A percentile compares a stretch with the other conserved stretches of the same genome.
Conservation (phyloP, 179 eudicot genomes). For the Kewa caespitosa region DNA sequence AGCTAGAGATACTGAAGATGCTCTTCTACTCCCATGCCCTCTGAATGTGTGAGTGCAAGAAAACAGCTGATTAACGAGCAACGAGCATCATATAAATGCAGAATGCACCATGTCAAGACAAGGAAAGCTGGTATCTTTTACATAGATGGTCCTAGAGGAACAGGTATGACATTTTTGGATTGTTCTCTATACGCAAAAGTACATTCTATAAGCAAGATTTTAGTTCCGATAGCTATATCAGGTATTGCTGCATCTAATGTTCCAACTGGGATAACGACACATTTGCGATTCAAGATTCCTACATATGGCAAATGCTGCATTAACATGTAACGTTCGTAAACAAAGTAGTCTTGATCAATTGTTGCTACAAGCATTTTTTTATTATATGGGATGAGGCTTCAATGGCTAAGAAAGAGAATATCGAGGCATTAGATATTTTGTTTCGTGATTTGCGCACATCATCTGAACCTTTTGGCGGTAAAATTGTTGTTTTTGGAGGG, state of each 20-base stretch:
- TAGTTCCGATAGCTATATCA: conserved; percentile 10
- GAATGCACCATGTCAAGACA: neutral
- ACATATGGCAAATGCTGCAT: neutral
- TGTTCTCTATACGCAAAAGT: conserved; percentile 15
- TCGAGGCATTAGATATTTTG: conserved; percentile 5
- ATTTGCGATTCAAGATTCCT: conserved; percentile 24
- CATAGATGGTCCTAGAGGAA: conserved; percentile 26
- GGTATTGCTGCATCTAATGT: conserved; percentile 22
- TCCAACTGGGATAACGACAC: conserved; percentile 13
- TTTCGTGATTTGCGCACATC: neutral
- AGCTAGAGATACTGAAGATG: neutral
- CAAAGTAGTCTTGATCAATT: neutral
- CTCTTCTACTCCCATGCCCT: neutral
- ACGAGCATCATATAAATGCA: neutral
- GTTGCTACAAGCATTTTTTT: neutral
- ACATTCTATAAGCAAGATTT: neutral
- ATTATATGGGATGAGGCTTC: conserved; percentile 26
- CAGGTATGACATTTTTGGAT: conserved; percentile 27
- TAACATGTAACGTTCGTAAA: conserved; percentile 1
- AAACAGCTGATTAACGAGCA: neutral
- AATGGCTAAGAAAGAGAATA: conserved; percentile 4
- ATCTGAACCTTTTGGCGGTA: conserved; percentile 12
- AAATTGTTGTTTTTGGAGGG: conserved; percentile 16
- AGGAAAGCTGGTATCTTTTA: conserved; percentile 3
- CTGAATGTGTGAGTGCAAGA: neutral